These are phyloP conservation scores for Aspergillus sp. DNA, from an alignment of 2,329 filamentous ascomycete species.

Conservation along the genomic window DNA sequence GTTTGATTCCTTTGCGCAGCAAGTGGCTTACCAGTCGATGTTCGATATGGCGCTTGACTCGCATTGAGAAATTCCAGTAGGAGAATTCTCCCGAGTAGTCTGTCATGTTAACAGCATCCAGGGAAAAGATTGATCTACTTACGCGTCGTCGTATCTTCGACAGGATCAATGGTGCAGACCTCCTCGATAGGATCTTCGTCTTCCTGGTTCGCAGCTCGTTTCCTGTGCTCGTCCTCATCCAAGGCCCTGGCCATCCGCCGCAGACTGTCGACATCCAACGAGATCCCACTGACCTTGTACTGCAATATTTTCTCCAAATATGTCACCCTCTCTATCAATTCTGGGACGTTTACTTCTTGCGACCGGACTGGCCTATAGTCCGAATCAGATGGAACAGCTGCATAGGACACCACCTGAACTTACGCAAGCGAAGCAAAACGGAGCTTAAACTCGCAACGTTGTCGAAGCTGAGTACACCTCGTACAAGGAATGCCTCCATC, in stretches of 20 bases:
- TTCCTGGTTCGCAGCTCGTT: neutral
- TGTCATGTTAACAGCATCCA: slow-evolving; percentile 17
- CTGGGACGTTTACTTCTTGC: neutral
- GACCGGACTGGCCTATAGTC: neutral
- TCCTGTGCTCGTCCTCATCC: neutral
- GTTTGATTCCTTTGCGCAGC: neutral
- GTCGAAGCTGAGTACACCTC: slow-evolving; percentile 15
- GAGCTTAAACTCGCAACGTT: slow-evolving; percentile 14
- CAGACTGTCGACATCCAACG: slow-evolving; percentile 8
- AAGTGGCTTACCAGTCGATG: slow-evolving; percentile 22
- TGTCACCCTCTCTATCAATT: slow-evolving; percentile 6
- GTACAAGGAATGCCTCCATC: slow-evolving; percentile 19
- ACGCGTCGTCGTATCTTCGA: slow-evolving; percentile 16
- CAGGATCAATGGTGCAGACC: slow-evolving; percentile 14
- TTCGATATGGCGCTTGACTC: slow-evolving; percentile 52
- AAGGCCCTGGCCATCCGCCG: slow-evolving; percentile 4
- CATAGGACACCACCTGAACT: too few relatives aligned
- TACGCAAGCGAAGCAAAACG: neutral
- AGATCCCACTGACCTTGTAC: slow-evolving; percentile 6
- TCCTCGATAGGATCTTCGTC: slow-evolving; percentile 6
- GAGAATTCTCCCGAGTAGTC: slow-evolving; percentile 56
- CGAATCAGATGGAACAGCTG: neutral
- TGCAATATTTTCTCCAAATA: slow-evolving; percentile 17
- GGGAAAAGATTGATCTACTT: neutral
- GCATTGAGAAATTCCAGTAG: slow-evolving; percentile 56